These are phyloP conservation scores for Trametes villosa DNA, from an alignment of 768 basidiomycete genomes.

Conservation along the genomic window DNA sequence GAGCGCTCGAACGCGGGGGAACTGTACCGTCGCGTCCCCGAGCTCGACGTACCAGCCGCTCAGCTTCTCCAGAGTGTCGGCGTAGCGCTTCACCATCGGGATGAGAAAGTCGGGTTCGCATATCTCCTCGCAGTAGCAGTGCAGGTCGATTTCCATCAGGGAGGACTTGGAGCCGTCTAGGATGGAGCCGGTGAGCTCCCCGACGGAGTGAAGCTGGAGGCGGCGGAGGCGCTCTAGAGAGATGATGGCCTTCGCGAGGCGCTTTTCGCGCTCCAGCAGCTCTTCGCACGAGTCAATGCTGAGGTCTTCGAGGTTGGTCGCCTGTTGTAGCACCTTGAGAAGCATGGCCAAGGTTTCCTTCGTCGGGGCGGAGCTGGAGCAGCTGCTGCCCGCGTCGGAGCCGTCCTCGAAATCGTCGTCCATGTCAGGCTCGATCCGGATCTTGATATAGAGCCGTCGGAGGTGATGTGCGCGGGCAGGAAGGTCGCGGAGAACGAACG, in stretches of 20 bases:
- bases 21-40: background rate
- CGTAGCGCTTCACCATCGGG: background rate
- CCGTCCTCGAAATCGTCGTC: background rate
- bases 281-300: slow-evolving; percentile 12
- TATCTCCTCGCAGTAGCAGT: background rate
- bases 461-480: no score
- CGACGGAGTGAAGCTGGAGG: background rate
- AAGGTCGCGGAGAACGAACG: no score
- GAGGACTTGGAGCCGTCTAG: background rate
- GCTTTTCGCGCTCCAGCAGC: background rate
- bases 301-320: background rate
- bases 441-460: no score
- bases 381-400: no score
- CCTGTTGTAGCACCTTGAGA: background rate
- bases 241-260: background rate
- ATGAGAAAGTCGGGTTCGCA: background rate
- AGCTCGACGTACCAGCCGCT: slow-evolving; percentile 1
- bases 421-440: background rate
- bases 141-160: background rate
- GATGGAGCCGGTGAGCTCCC: background rate
- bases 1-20: slow-evolving; percentile 1
- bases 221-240: background rate
- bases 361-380: background rate
- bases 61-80: background rate
- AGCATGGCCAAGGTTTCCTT: background rate